Conservation (phyloP, 2,329 filamentous ascomycete genomes). For the Stachybotrys chartarum region DNA sequence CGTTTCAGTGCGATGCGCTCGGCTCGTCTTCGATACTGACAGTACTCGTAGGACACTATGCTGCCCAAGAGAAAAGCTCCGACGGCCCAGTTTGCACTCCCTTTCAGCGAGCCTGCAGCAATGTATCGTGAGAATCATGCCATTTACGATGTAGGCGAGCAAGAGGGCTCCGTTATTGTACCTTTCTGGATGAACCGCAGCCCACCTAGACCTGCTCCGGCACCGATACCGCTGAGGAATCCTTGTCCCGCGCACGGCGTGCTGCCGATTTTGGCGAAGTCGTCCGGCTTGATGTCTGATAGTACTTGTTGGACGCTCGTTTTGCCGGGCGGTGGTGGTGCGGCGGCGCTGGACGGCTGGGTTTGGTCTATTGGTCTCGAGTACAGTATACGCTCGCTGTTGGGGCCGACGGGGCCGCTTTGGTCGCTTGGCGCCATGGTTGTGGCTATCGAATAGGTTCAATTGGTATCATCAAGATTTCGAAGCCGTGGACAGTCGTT, state of each 20-base stretch:
- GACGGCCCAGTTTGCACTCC: conserved; percentile 79
- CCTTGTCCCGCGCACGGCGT: conserved; percentile 80
- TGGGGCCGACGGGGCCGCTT: neutral
- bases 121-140: neutral
- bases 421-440: neutral
- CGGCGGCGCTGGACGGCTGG: conserved; percentile 8
- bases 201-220: conserved; percentile 69
- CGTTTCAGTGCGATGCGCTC: conserved; percentile 81
- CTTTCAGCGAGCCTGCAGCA: conserved; percentile 21
- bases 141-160: neutral
- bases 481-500: conserved; percentile 1
- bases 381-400: neutral
- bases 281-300: conserved; percentile 57
- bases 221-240: conserved; percentile 73
- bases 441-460: conserved; percentile 1
- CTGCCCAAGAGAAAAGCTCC: conserved; percentile 65
- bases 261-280: conserved; percentile 67
- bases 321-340: conserved; percentile 15
- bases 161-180: conserved; percentile 29
- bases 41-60: conserved; percentile 75
- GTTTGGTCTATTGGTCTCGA: conserved; percentile 3
- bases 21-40: conserved; percentile 63
- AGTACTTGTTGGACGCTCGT: conserved; percentile 51
- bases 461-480: conserved; percentile 17
- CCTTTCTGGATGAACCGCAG: conserved; percentile 69